Evolutionary conservation across 2,329 filamentous ascomycete species (phyloP), one percentile per base, ranked within the genome.

Genomic region (Lachnellula willkommii): DNA sequence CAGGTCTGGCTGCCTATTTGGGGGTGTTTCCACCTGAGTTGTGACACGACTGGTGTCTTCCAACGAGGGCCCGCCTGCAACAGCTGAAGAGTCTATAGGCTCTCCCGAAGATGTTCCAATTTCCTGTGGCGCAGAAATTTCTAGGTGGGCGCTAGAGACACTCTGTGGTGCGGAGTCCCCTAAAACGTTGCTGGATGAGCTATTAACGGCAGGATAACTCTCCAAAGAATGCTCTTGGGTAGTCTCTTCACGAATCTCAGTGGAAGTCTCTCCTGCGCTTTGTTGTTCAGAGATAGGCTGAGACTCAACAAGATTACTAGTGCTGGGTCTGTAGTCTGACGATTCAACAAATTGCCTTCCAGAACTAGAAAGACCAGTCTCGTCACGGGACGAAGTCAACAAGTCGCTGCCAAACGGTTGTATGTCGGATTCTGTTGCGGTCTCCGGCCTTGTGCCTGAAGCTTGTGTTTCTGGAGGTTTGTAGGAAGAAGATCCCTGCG

Each of bases 401-500:
- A 42, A 17, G 15, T 8, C 43, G 14, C 7, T 26, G 24, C 9
- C 15, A 17, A 17, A 6, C 7, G 7, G 47, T 26, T 47, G 47
- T 26, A 47, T 22, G 11, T 32, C 45, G 2, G 39, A 45, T 28
- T 45, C 37, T 40, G 48, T 24, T 42, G 47, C 37, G 32, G 43
- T 53, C 20, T 52, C 54, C 15, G 53, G 22, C 47, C 46, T 35
- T 26, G 47, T 48, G n/a, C 45, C 52, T 9, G 56, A 52, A 11
- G 37, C 26, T 43, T 50, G 47, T 26, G 52, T 53, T 32, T 52
- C 43, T 26, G 54, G 58, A 12, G 53, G 50, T 9, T 57, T 54
- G 26, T 55, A 60, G 2, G 58, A 55, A 4, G 53, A 54, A 8
- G 61, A 62, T 11, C 48, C 52, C n/a, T 32, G 26, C 12, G 47